These are phyloP conservation scores for Rhynchospora pubera DNA, from an alignment of 176 grass and related monocot genomes.

Conservation along the genomic window DNA sequence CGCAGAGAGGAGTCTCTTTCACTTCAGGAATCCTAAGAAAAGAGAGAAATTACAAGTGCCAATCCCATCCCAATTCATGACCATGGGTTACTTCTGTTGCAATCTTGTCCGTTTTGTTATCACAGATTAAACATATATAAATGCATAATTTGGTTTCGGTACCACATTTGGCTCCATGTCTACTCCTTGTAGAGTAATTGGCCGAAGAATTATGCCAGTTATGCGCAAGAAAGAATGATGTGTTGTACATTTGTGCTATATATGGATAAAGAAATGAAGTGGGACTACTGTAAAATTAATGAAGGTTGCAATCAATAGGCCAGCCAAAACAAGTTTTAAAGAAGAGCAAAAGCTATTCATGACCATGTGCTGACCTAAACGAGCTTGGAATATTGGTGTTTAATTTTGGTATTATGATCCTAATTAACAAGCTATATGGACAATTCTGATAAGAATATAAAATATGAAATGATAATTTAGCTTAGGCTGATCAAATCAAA, in stretches of 20 bases:
- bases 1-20: slow-evolving; percentile 26
- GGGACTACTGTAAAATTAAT: neutral
- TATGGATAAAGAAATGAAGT: neutral
- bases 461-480: neutral
- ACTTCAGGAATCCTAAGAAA: slow-evolving; percentile 30
- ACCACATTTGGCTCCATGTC: neutral
- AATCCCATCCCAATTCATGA: neutral
- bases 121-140: neutral
- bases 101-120: neutral
- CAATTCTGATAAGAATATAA: neutral
- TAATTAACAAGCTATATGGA: too few relatives aligned
- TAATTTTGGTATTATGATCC: neutral
- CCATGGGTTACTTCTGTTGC: neutral
- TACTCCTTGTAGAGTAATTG: neutral
- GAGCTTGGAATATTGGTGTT: neutral
- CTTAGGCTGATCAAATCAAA: neutral
- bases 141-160: neutral
- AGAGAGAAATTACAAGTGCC: neutral
- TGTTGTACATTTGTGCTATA: neutral
- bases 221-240: neutral
- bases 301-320: neutral
- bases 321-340: neutral
- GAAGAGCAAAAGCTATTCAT: neutral
- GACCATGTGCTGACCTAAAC: neutral
- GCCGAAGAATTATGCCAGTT: neutral